A percentile compares a stretch with the other conserved stretches of the same genome.
Evolutionary conservation across 257 asterid species (phyloP).

Genomic region (Rubia yunnanensis): DNA sequence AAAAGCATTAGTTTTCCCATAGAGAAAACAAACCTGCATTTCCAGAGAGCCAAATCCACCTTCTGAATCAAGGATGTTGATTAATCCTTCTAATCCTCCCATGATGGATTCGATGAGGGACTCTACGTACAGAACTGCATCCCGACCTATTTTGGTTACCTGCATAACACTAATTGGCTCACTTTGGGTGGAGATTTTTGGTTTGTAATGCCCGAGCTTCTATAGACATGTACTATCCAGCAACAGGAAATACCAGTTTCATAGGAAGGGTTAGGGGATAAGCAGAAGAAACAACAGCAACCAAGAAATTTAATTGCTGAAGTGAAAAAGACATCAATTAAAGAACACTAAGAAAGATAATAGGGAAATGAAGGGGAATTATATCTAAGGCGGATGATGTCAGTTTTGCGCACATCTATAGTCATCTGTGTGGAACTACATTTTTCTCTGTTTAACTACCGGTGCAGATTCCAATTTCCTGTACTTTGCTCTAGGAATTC

Average conservation of each 20-base stretch:
- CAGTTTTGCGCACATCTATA: background rate
- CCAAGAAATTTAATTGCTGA: no score
- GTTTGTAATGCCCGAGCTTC: background rate
- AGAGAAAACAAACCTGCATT: constrained; percentile 65
- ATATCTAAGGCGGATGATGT: no score
- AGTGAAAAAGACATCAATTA: no score
- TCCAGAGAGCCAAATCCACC: constrained; percentile 99
- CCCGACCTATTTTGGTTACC: constrained; percentile 96
- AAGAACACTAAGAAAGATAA: no score
- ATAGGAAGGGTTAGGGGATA: no score
- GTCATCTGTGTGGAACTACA: background rate
- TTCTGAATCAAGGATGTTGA: constrained; percentile 95
- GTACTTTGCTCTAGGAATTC: background rate
- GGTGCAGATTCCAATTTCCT: background rate
- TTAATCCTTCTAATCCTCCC: constrained; percentile 98
- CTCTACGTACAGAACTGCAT: constrained; percentile 90
- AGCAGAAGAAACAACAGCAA: no score
- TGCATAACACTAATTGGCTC: constrained; percentile 22
- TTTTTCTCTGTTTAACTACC: background rate
- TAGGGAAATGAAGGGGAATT: no score
- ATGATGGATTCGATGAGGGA: constrained; percentile 95
- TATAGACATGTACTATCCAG: background rate
- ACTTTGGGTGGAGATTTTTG: background rate
- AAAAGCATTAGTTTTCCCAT: constrained; percentile 19
- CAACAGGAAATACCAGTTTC: background rate